A percentile compares a stretch with the other conserved stretches of the same genome.
Evolutionary conservation across 371 early-diverging fungal genomes (phyloP).

Genomic region (Blakeslea trispora): DNA sequence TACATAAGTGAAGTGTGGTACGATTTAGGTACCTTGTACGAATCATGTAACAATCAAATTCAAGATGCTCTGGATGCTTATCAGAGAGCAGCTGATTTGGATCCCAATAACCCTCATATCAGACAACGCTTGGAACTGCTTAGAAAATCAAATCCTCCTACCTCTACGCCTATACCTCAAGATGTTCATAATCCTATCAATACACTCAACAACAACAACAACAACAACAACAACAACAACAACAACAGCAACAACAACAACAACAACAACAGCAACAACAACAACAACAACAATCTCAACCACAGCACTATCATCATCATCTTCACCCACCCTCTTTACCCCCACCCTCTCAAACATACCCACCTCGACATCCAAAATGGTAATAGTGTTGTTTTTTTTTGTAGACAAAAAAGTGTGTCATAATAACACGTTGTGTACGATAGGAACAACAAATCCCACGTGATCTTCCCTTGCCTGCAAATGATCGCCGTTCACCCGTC

Average conservation of each 20-base stretch:
- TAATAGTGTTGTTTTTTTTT: no score
- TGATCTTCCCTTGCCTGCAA: conserved; percentile 33
- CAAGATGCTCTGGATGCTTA: conserved; percentile 98
- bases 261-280: no score
- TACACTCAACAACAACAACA: conserved; percentile 37
- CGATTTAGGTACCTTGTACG: conserved; percentile 95
- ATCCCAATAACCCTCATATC: conserved; percentile 76
- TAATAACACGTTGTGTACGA: conserved; percentile 10
- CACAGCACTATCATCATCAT: no score
- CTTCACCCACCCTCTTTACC: no score
- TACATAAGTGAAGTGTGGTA: conserved; percentile 96
- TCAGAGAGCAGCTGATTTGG: conserved; percentile 88
- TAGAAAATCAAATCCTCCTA: conserved; percentile 17
- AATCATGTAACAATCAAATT: conserved; percentile 96
- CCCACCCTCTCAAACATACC: no score
- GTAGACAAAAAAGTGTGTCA: not conserved
- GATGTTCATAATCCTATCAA: conserved; percentile 60
- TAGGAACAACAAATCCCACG: conserved; percentile 23
- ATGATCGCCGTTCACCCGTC: conserved; percentile 28
- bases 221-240: no score
- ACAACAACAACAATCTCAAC: no score
- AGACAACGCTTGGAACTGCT: conserved; percentile 70
- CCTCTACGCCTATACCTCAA: conserved; percentile 55
- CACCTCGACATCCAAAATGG: conserved; percentile 16
- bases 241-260: no score